phyloP scores from a whole-genome alignment of 495 filamentous ascomycete species.

The Neurospora sp. region DNA sequence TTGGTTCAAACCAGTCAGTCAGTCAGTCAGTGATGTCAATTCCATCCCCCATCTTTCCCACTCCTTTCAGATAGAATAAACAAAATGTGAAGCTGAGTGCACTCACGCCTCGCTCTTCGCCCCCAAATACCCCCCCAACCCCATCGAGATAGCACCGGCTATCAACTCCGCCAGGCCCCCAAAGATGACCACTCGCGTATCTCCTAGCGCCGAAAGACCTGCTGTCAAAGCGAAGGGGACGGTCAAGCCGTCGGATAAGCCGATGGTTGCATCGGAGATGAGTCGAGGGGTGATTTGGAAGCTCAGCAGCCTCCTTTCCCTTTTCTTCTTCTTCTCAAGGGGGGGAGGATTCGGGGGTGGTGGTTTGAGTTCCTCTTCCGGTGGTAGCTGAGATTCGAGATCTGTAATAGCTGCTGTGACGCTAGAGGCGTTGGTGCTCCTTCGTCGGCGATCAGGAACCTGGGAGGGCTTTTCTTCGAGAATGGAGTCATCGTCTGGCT shows the following conservation, averaged over 20 bases:
- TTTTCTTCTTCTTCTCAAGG: neutral
- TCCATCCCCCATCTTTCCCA: neutral
- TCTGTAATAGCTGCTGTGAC: neutral
- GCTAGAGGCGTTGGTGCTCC: neutral
- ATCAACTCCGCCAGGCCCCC: constrained; percentile 59
- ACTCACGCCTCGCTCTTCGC: constrained; percentile 31
- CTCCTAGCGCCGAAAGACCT: constrained; percentile 44
- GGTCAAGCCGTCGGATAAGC: constrained; percentile 49
- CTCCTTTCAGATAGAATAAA: too few relatives aligned
- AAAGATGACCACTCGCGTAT: constrained; percentile 48
- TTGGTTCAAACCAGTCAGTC: neutral
- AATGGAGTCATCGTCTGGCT: neutral
- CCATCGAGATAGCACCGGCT: constrained; percentile 55
- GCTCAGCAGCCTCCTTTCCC: neutral
- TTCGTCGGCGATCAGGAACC: neutral
- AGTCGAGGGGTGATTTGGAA: constrained; percentile 17
- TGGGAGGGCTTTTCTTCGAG: neutral
- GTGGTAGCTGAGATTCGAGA: neutral
- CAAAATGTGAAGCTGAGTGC: neutral
- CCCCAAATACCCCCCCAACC: constrained; percentile 50
- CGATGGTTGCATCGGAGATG: constrained; percentile 41
- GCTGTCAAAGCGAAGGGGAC: constrained; percentile 53
- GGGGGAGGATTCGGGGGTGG: neutral
- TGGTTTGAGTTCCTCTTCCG: constrained; percentile 4
- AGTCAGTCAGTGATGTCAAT: neutral